phyloP scores from a whole-genome alignment of 202 grass and related monocot species.

The Eragrostis tef region DNA sequence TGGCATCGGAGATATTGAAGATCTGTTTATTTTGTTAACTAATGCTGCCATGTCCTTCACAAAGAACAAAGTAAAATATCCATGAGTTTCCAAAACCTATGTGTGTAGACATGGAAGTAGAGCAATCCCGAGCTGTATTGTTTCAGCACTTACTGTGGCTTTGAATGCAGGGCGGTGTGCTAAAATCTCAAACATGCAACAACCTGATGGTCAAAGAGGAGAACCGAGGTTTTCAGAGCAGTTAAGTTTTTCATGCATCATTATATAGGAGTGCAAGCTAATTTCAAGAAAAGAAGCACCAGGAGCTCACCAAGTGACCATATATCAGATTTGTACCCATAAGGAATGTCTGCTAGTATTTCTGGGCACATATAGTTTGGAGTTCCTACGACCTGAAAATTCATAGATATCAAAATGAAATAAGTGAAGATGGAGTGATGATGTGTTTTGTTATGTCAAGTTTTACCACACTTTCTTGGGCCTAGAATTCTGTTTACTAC shows the following conservation, averaged over 20 bases:
- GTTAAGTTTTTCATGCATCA: constrained; percentile 21
- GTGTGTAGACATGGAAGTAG: not conserved
- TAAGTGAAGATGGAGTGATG: not conserved
- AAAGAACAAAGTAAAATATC: constrained; percentile 23
- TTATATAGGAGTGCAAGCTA: constrained; percentile 4
- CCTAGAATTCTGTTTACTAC: not conserved
- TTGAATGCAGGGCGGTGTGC: constrained; percentile 76
- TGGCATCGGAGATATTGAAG: constrained; percentile 87
- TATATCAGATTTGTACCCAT: constrained; percentile 87
- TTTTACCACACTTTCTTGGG: not conserved
- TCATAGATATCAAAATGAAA: not conserved
- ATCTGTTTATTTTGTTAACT: constrained; percentile 91
- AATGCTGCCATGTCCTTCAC: constrained; percentile 78
- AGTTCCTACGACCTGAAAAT: constrained; percentile 75
- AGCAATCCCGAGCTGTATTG: not conserved
- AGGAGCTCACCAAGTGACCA: constrained; percentile 80
- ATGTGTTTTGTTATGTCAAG: not conserved
- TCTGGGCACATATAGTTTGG: constrained; percentile 92
- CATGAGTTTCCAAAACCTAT: constrained; percentile 26
- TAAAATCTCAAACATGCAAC: constrained; percentile 95
- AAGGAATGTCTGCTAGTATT: constrained; percentile 82
- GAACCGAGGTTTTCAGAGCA: constrained; percentile 6
- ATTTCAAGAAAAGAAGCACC: not conserved
- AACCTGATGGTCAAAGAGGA: constrained; percentile 59
- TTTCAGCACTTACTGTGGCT: constrained; percentile 63